Conservation (phyloP, 345 rosid genomes). For the Salix caprea region DNA sequence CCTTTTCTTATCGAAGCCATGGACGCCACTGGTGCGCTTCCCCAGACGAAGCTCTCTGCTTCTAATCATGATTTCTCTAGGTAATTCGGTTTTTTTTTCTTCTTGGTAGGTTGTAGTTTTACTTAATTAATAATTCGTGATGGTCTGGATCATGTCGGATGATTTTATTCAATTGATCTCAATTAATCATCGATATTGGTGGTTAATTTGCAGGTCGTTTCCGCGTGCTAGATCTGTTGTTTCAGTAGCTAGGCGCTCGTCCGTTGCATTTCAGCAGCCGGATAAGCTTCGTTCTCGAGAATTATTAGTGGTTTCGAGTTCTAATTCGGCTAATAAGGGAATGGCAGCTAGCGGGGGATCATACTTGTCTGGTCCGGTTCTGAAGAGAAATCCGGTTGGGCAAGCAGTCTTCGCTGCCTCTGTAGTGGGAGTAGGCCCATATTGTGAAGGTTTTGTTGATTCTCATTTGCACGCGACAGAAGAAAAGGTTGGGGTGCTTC, state of each 20-base stretch:
- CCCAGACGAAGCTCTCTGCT: conserved; percentile 1
- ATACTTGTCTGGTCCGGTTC: conserved; percentile 3
- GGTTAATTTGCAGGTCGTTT: conserved; percentile 22
- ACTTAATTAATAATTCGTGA: no score
- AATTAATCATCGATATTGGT: background rate
- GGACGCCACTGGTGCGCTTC: conserved; percentile 15
- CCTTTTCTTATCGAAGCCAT: background rate
- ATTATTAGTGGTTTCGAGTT: conserved; percentile 9
- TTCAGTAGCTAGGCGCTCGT: conserved; percentile 15
- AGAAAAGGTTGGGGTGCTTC: conserved; percentile 75
- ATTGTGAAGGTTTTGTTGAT: conserved; percentile 25
- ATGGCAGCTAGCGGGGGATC: conserved; percentile 12
- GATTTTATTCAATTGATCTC: background rate
- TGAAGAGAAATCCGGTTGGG: conserved; percentile 35
- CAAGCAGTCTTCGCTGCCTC: conserved; percentile 34
- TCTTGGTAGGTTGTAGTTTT: background rate
- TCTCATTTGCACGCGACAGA: conserved; percentile 35
- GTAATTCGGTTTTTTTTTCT: background rate
- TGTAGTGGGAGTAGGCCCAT: conserved; percentile 28
- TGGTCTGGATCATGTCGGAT: background rate
- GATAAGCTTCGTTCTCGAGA: conserved; percentile 16
- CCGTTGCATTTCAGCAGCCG: conserved; percentile 14
- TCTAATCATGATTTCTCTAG: background rate
- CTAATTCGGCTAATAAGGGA: conserved; percentile 5
- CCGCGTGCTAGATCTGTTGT: conserved; percentile 7